phyloP scores from a whole-genome alignment of 228 moss, liverwort and hornwort species.

The Sphagnum fallax region DNA sequence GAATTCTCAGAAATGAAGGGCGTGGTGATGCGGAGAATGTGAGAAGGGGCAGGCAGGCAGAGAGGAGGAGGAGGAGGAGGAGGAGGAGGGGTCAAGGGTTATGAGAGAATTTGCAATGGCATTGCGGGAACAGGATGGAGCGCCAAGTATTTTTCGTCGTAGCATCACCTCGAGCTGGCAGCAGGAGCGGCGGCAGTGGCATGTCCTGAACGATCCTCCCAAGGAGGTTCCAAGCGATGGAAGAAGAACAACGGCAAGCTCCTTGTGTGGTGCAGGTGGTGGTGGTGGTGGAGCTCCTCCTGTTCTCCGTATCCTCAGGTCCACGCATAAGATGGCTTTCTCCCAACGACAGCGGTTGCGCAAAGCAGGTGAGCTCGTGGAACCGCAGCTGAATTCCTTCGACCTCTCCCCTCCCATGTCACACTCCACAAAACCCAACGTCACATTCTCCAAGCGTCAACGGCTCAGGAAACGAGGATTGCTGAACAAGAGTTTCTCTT shows the following conservation, averaged over 20 bases:
- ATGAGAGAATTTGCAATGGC: too few species aligned
- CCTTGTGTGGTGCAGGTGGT: too few species aligned
- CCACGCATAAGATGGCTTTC: constrained; percentile 15
- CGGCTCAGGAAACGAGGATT: constrained; percentile 42
- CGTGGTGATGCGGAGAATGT: too few species aligned
- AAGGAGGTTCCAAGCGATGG: too few species aligned
- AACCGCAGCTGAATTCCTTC: constrained; percentile 51
- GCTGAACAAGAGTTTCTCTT: constrained; percentile 12
- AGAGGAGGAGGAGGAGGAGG: too few species aligned
- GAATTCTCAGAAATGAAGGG: too few species aligned
- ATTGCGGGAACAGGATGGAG: too few species aligned
- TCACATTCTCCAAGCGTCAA: constrained; percentile 61
- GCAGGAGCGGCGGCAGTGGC: constrained; percentile 42
- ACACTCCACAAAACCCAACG: constrained; percentile 30
- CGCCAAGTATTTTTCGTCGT: constrained; percentile 11
- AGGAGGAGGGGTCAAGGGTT: too few species aligned
- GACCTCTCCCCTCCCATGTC: constrained; percentile 42
- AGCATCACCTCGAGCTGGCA: constrained; percentile 60
- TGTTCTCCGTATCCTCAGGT: constrained; percentile 23
- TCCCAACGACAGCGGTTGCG: constrained; percentile 66
- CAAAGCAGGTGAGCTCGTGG: constrained; percentile 48
- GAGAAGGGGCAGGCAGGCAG: too few species aligned
- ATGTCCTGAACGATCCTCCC: constrained; percentile 18
- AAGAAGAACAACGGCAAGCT: too few species aligned
- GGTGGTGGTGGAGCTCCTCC: constrained; percentile 3